phyloP scores from a whole-genome alignment of 2,329 filamentous ascomycete genomes.

The Hypoxylon sp. region DNA sequence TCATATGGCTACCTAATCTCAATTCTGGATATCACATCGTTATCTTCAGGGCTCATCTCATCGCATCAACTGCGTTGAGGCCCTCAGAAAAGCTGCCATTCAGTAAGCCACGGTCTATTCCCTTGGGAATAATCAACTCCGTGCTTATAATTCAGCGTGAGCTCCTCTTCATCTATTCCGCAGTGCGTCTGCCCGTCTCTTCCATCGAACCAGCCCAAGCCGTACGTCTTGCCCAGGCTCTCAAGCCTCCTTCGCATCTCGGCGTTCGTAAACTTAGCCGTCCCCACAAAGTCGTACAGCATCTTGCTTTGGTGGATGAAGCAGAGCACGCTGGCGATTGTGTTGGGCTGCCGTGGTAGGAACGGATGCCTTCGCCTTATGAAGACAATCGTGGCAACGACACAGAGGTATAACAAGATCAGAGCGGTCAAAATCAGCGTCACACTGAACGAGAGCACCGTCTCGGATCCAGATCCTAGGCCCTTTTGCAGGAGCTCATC shows the following conservation, averaged over 20 bases:
- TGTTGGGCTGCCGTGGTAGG: conserved; percentile 82
- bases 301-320: conserved; percentile 87
- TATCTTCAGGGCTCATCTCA: not conserved
- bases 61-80: not conserved
- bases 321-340: conserved; percentile 81
- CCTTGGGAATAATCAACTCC: conserved; percentile 66
- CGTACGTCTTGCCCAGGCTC: conserved; percentile 76
- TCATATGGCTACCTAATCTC: not conserved
- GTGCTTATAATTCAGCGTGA: conserved; percentile 76
- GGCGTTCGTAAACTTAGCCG: conserved; percentile 71
- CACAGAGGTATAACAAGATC: conserved; percentile 76
- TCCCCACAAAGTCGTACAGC: conserved; percentile 81
- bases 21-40: not conserved
- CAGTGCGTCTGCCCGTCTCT: conserved; percentile 81
- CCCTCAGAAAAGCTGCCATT: conserved; percentile 56
- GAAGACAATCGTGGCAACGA: conserved; percentile 73
- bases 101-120: conserved; percentile 67
- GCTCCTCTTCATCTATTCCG: conserved; percentile 82
- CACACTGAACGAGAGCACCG: conserved; percentile 74
- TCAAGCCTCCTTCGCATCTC: conserved; percentile 75
- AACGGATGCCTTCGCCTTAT: conserved; percentile 76
- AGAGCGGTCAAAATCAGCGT: conserved; percentile 73
- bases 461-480: conserved; percentile 71
- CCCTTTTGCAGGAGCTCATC: conserved; percentile 45
- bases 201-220: conserved; percentile 82